A percentile compares a stretch with the other conserved stretches of the same genome.
Conservation (phyloP, 495 filamentous ascomycete species). For the Hypoxylon fuscum region DNA sequence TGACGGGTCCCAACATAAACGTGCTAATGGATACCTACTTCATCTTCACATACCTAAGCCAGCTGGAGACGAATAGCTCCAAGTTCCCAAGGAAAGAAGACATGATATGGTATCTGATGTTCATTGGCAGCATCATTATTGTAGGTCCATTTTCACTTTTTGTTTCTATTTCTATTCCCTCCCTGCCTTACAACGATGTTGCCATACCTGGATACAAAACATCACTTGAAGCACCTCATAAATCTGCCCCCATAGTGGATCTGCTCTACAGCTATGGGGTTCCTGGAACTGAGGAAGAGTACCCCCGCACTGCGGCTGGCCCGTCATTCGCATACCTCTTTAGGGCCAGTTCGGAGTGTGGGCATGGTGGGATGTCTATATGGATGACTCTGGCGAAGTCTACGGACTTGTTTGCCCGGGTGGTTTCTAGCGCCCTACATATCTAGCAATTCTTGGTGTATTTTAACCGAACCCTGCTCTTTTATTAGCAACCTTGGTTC, state of each 20-base stretch:
- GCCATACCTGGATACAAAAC: constrained; percentile 10
- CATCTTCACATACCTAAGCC: constrained; percentile 54
- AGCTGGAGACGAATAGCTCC: constrained; percentile 52
- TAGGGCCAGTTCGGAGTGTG: constrained; percentile 75
- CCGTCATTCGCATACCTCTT: constrained; percentile 83
- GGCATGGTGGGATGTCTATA: constrained; percentile 88
- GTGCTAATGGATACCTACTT: constrained; percentile 88
- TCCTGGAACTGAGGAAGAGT: constrained; percentile 98
- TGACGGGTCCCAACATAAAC: constrained; percentile 68
- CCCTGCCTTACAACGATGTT: neutral
- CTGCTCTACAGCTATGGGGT: constrained; percentile 81
- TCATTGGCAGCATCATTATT: constrained; percentile 52
- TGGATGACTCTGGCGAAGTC: constrained; percentile 79
- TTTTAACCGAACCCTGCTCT: constrained; percentile 13
- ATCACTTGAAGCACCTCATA: constrained; percentile 68
- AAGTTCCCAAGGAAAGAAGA: constrained; percentile 57
- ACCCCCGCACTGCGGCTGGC: constrained; percentile 78
- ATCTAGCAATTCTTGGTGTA: constrained; percentile 34
- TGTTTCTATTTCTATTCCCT: neutral
- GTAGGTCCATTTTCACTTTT: constrained; percentile 49
- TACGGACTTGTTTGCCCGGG: constrained; percentile 68
- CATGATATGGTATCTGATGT: constrained; percentile 59
- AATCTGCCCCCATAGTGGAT: constrained; percentile 94
- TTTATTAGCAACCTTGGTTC: neutral
- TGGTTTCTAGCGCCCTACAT: constrained; percentile 91